phyloP scores from a whole-genome alignment of 768 basidiomycete species.

The Pleurotus ostreatus region DNA sequence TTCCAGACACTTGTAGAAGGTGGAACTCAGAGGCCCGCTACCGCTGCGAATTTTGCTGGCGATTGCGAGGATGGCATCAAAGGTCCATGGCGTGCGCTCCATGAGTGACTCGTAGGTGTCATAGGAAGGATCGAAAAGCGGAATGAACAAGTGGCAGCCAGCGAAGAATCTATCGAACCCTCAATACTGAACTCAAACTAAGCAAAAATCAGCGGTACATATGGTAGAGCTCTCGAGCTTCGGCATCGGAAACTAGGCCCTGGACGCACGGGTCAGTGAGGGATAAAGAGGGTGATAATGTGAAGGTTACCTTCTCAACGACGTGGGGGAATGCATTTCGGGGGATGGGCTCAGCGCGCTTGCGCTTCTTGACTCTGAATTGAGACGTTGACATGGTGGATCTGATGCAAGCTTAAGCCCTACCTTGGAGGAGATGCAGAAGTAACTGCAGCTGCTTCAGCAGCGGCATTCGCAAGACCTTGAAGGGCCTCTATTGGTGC shows the following conservation, averaged over 20 bases:
- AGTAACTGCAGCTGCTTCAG: constrained; percentile 83
- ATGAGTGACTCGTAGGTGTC: constrained; percentile 91
- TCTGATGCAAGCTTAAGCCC: constrained; percentile 7
- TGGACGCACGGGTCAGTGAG: constrained; percentile 24
- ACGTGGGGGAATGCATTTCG: constrained; percentile 87
- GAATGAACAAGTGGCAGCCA: constrained; percentile 95
- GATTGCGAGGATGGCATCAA: constrained; percentile 89
- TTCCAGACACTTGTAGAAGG: constrained; percentile 88
- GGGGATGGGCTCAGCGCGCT: constrained; percentile 77
- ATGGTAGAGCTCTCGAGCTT: constrained; percentile 89
- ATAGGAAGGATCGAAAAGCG: constrained; percentile 88
- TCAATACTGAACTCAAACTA: constrained; percentile 25
- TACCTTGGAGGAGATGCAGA: constrained; percentile 63
- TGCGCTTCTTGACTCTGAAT: constrained; percentile 76
- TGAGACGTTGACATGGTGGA: constrained; percentile 4
- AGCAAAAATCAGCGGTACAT: constrained; percentile 53
- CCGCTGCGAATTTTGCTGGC: constrained; percentile 91
- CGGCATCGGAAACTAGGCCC: constrained; percentile 81
- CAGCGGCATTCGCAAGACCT: constrained; percentile 91
- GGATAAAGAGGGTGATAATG: constrained; percentile 3
- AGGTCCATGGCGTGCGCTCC: constrained; percentile 94
- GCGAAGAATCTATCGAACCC: constrained; percentile 79
- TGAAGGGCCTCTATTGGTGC: constrained; percentile 95
- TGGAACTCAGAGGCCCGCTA: constrained; percentile 76
- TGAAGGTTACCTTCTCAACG: constrained; percentile 65